Evolutionary conservation across 306 rosid genomes (phyloP).

Genomic region (Neltuma alba): DNA sequence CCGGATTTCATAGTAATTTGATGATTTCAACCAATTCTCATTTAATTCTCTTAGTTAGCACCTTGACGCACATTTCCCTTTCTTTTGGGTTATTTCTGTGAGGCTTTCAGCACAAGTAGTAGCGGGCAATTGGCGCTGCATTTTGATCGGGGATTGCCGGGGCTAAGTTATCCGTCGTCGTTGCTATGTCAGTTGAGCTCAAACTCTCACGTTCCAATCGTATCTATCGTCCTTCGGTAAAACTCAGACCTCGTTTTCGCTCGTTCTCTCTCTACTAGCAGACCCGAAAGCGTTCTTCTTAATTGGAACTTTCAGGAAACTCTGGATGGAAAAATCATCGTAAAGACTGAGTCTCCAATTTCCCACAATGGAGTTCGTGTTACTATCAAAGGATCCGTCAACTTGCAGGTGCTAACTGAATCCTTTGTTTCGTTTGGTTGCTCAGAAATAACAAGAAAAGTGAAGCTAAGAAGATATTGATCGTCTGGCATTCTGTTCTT

Average conservation of each 20-base stretch:
- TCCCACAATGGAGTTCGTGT: slow-evolving; percentile 82
- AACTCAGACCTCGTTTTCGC: slow-evolving; percentile 8
- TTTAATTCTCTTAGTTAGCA: no score
- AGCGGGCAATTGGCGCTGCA: not conserved
- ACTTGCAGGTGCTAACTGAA: slow-evolving; percentile 59
- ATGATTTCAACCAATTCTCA: no score
- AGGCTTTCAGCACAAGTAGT: not conserved
- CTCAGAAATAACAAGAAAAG: slow-evolving; percentile 3
- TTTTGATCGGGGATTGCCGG: not conserved
- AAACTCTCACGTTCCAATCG: slow-evolving; percentile 74
- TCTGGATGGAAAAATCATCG: slow-evolving; percentile 69
- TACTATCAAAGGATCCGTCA: slow-evolving; percentile 76
- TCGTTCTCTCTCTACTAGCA: not conserved
- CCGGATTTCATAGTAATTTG: no score
- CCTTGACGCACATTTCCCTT: no score
- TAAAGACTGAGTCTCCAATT: slow-evolving; percentile 66
- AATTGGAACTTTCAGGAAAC: slow-evolving; percentile 63
- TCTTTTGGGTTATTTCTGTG: not conserved
- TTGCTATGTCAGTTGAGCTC: slow-evolving; percentile 73
- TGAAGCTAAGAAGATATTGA: slow-evolving; percentile 13
- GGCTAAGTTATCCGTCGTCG: not conserved
- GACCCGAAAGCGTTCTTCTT: not conserved
- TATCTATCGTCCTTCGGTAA: slow-evolving; percentile 84
- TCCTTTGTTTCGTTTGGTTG: slow-evolving; percentile 26
- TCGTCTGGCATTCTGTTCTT: not conserved